phyloP scores from a whole-genome alignment of 768 basidiomycete species.

The Leccinellum albellum region DNA sequence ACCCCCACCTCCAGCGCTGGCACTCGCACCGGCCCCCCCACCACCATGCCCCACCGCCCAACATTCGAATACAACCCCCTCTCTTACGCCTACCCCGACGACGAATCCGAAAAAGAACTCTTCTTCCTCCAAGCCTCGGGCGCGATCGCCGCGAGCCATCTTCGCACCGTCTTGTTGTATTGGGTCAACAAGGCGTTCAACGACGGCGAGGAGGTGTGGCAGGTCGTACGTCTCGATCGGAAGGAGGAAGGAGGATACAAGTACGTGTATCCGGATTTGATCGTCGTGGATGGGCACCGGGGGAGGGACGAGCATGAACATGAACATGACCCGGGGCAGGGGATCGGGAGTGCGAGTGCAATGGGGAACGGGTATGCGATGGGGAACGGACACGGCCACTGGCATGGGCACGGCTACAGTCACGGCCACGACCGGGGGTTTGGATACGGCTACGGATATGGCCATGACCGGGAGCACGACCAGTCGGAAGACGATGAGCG shows the following conservation, averaged over 20 bases:
- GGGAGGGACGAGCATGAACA: background rate
- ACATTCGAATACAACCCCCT: conserved; percentile 21
- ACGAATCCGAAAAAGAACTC: conserved; percentile 23
- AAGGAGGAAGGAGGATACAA: conserved; percentile 6
- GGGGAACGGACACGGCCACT: background rate
- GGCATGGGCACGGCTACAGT: background rate
- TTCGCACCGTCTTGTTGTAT: conserved; percentile 19
- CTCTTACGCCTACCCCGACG: conserved; percentile 21
- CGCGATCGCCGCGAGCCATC: background rate
- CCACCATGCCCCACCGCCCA: conserved; percentile 9
- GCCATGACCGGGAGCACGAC: background rate
- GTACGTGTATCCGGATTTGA: conserved; percentile 28
- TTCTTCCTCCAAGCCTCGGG: conserved; percentile 19
- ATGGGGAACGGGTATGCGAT: background rate
- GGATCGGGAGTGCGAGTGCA: background rate
- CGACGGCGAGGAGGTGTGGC: conserved; percentile 26
- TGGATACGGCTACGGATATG: background rate
- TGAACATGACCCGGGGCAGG: background rate
- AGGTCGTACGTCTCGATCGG: conserved; percentile 23
- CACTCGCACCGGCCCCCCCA: background rate
- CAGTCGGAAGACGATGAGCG: background rate
- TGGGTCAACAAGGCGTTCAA: conserved; percentile 24
- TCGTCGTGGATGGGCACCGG: conserved; percentile 21
- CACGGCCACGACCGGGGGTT: background rate
- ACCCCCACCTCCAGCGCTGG: background rate